These are phyloP conservation scores for Tulasnella sp. DNA, from an alignment of 768 basidiomycete species.

Conservation along the genomic window DNA sequence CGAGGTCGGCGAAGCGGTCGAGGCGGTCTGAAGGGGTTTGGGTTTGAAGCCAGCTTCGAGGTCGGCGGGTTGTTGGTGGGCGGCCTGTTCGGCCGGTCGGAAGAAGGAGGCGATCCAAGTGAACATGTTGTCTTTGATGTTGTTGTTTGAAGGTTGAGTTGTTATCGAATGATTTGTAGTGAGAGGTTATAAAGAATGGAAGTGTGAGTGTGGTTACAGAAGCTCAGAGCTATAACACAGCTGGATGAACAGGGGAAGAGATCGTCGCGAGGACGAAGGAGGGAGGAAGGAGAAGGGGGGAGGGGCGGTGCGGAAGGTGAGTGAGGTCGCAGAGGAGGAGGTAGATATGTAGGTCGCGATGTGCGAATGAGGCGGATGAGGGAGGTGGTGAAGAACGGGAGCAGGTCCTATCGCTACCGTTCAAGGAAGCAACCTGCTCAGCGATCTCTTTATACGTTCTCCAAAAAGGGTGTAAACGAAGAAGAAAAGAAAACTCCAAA, in stretches of 20 bases:
- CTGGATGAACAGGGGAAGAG: background rate
- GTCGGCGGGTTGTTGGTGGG: background rate
- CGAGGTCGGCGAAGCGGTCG: background rate
- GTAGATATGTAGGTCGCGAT: background rate
- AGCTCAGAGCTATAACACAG: background rate
- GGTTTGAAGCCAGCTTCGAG: slow-evolving; percentile 6
- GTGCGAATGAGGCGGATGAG: background rate
- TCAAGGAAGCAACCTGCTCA: background rate
- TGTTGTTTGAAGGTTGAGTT: background rate
- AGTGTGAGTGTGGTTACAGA: background rate
- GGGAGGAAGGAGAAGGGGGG: background rate
- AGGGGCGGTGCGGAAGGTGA: background rate
- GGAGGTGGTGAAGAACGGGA: background rate
- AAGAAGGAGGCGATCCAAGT: slow-evolving; percentile 9
- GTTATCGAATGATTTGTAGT: background rate
- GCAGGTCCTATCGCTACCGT: background rate
- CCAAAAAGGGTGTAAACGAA: background rate
- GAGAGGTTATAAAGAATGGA: background rate
- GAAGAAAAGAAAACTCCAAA: background rate
- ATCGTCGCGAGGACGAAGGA: background rate
- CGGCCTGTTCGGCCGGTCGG: background rate
- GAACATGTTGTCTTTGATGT: background rate
- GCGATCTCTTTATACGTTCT: background rate
- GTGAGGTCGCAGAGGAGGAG: background rate
- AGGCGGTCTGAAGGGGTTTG: background rate